These are phyloP conservation scores for Leptographium flavum DNA, from an alignment of 2,329 filamentous ascomycete species.

Conservation along the genomic window DNA sequence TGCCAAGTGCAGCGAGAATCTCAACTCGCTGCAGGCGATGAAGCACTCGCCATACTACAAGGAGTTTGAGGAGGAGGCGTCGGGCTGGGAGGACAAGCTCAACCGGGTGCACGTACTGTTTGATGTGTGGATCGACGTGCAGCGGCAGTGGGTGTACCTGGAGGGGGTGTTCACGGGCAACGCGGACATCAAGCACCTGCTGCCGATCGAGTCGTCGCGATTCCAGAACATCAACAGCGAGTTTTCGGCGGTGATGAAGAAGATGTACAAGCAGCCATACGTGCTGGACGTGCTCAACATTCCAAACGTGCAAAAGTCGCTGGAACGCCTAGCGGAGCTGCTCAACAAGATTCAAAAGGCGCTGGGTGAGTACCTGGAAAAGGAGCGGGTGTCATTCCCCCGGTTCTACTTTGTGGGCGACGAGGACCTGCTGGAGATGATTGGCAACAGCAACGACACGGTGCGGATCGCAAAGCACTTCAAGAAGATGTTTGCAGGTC, in stretches of 20 bases:
- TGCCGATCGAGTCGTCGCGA: slow-evolving; percentile 88
- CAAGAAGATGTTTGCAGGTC: slow-evolving; percentile 98
- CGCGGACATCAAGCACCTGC: slow-evolving; percentile 93
- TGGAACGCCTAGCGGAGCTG: slow-evolving; percentile 90
- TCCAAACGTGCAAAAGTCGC: slow-evolving; percentile 83
- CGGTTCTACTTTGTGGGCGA: slow-evolving; percentile 99
- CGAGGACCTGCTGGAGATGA: slow-evolving; percentile 96
- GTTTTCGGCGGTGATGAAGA: slow-evolving; percentile 98
- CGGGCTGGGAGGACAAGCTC: slow-evolving; percentile 93
- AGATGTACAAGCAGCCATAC: slow-evolving; percentile 91
- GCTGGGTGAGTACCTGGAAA: slow-evolving; percentile 93
- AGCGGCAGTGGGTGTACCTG: slow-evolving; percentile 98
- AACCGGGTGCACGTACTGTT: slow-evolving; percentile 96
- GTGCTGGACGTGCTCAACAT: slow-evolving; percentile 95
- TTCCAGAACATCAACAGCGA: slow-evolving; percentile 99
- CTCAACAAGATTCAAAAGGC: slow-evolving; percentile 99
- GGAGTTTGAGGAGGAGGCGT: slow-evolving; percentile 95
- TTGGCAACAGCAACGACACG: slow-evolving; percentile 97
- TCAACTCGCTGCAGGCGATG: slow-evolving; percentile 97
- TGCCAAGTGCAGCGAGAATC: slow-evolving; percentile 93
- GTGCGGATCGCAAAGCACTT: slow-evolving; percentile 95
- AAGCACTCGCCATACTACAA: slow-evolving; percentile 98
- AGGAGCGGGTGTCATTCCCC: slow-evolving; percentile 92
- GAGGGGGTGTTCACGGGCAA: slow-evolving; percentile 98
- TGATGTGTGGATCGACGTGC: slow-evolving; percentile 99